Conservation (phyloP, 2,329 filamentous ascomycete genomes). For the Dactylellina haptotyla region DNA sequence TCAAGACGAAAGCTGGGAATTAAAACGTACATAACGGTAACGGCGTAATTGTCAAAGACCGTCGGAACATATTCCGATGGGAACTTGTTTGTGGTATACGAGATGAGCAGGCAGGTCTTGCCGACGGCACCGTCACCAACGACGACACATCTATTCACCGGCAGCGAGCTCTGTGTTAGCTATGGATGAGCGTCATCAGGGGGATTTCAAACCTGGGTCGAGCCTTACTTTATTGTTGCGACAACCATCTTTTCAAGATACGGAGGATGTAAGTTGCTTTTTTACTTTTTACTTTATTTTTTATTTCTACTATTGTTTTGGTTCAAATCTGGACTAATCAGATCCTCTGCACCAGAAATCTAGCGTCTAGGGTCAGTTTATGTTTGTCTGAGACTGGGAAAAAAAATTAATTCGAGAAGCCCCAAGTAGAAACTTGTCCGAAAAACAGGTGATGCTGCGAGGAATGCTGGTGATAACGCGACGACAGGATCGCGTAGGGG, state of each 20-base stretch:
- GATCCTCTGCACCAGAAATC: too few species aligned
- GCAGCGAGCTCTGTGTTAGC: slow-evolving; percentile 21
- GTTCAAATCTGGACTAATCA: too few species aligned
- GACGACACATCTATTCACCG: slow-evolving; percentile 82
- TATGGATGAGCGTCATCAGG: slow-evolving; percentile 29
- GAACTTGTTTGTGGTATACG: slow-evolving; percentile 99
- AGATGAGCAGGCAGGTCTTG: slow-evolving; percentile 98
- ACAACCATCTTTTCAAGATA: slow-evolving; percentile 66
- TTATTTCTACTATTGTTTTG: background rate
- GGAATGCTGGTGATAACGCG: slow-evolving; percentile 38
- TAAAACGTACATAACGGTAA: slow-evolving; percentile 93
- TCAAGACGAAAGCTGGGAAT: background rate
- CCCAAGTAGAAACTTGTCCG: background rate
- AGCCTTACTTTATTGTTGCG: slow-evolving; percentile 71
- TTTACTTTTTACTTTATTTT: slow-evolving; percentile 24
- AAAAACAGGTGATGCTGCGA: slow-evolving; percentile 16
- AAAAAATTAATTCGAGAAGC: background rate
- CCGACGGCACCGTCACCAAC: slow-evolving; percentile 99
- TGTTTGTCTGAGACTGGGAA: too few species aligned
- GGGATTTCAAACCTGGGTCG: slow-evolving; percentile 10
- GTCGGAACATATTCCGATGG: slow-evolving; percentile 99
- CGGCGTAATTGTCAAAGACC: slow-evolving; percentile 99
- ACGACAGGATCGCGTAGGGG: slow-evolving; percentile 12
- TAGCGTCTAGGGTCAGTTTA: too few species aligned
- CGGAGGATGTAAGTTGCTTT: slow-evolving; percentile 37